Base-by-base conservation (phyloP, 192 early-diverging fungal genomes). In the Gonapodya prolifera region DNA sequence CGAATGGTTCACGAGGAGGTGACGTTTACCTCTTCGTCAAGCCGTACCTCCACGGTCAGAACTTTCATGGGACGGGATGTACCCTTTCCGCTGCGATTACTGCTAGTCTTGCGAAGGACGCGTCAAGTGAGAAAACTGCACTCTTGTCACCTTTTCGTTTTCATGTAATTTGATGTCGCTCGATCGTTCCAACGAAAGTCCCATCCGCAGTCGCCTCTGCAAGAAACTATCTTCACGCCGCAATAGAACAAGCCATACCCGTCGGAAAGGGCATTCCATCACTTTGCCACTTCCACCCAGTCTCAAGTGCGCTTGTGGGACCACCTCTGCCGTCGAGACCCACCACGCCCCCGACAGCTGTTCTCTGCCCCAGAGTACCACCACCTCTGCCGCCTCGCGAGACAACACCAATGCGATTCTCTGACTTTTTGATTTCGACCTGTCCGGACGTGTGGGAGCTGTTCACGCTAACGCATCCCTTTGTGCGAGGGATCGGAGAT, bases 51-150 rank as follows among this genome's bases (percentile, higher is more conserved):
- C 78, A 85, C 18, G 90, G 92, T 1, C 83, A 78, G 34, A 91
- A 91, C 80, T 93, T 92, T 0, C 94, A 96, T 82, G 94, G 94
- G 0, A 96, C 94, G 0, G 94, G 94, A 70, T 96, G 94, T 77
- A 96, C 94, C 1, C 80, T 94, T 61, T 91, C 91, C 33, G 86
- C 94, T 2, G 94, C 94, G 0, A 92, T 96, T 78, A 87, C 92
- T 23, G 88, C 91, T 2, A 78, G 87, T 45, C 80, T 96, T 30
- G 91, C 91, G 13, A 84, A 82, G 69, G 90, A 88, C 1, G 34
- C 82, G 70, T 45, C 80, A 35, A 80, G 86, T 91, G 81, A 36
- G 76, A 31, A 8, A 17, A 16, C 69, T 0, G n/a, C n/a, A n/a
- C n/a, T n/a, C n/a, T n/a, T n/a, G n/a, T n/a, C n/a, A n/a, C n/a